Evolutionary conservation across 2,329 filamentous ascomycete species (phyloP), one percentile per base, ranked within the genome.

Genomic region (Aspergillus glaucus): DNA sequence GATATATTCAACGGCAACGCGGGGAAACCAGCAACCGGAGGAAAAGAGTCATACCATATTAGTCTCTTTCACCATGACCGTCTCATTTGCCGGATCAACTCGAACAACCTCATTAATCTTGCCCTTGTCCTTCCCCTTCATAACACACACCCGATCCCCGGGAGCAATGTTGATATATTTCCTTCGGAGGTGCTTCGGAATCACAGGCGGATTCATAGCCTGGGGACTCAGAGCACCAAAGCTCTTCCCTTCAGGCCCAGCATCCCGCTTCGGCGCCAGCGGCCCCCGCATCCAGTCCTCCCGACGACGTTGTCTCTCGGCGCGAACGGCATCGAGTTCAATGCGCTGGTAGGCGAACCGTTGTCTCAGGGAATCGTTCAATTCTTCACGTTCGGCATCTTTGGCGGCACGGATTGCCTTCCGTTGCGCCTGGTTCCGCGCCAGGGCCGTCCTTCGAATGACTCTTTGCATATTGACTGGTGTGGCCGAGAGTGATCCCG

Each of bases 241-340:
- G 22, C 70, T 75, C 43, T 78, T 76, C 57, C 77, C 74, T 41
- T 69, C 59, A 0, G 75, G 72, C 51, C 85, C 86, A 36, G 84
- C 73, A 69, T 93, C 86, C 59, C 84, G 79, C 64, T 85, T 85
- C 2, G 91, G 90, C 3, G 89, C 85, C 55, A 95, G 65, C 7
- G 87, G 80, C 0, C 91, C 92, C 55, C 89, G 70, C 54, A 85
- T 75, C 82, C 87, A 95, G 67, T 92, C 85, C 65, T 95, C 86
- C 52, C 78, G 79, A 46, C 86, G 79, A 44, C 78, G 75, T 55
- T 73, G 64, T 47, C 80, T 78, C 40, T 80, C 81, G 14, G 64
- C 61, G 54, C 72, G 70, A 51, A 78, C 59, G 50, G 65, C 62
- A 50, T 70, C 61, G 48, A 69, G 52, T 50, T 68, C 49, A 43